phyloP scores from a whole-genome alignment of 2,329 filamentous ascomycete species.

The Talaromyces sp. region DNA sequence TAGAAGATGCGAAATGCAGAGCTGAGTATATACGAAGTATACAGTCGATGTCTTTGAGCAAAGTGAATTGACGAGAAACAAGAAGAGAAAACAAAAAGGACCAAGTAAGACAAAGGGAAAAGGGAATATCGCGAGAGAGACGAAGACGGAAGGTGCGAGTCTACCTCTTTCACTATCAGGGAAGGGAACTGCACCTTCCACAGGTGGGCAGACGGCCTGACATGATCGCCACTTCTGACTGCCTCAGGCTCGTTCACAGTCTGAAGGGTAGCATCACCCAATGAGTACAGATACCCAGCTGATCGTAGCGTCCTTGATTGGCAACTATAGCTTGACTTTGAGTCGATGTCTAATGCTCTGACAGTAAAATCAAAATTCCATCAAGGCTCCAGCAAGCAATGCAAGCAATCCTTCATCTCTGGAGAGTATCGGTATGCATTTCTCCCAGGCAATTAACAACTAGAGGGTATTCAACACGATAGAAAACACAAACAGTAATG shows the following conservation, averaged over 20 bases:
- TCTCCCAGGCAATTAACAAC: background rate
- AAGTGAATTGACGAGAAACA: background rate
- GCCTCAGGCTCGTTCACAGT: background rate
- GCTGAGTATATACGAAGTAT: conserved; percentile 1
- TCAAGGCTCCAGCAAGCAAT: background rate
- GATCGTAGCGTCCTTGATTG: background rate
- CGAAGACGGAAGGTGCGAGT: background rate
- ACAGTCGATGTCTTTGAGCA: background rate
- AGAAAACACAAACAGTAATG: background rate
- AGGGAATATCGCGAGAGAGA: background rate
- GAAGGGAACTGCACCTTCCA: background rate
- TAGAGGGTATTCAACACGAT: conserved; percentile 12
- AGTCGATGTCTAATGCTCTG: background rate
- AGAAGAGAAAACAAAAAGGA: background rate
- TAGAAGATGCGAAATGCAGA: background rate
- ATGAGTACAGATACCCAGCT: background rate
- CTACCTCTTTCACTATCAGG: background rate
- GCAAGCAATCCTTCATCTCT: conserved; percentile 5
- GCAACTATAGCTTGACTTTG: background rate
- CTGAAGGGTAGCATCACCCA: background rate
- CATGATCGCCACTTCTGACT: background rate
- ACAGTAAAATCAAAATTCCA: too few species aligned
- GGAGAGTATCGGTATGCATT: background rate
- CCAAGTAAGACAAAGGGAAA: background rate
- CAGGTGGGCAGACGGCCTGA: background rate